Percentiles rank a stretch among this genome's conserved stretches.
These are phyloP conservation scores for Raffaelea ambrosiae DNA, from an alignment of 2,329 filamentous ascomycete species.

Conservation along the genomic window DNA sequence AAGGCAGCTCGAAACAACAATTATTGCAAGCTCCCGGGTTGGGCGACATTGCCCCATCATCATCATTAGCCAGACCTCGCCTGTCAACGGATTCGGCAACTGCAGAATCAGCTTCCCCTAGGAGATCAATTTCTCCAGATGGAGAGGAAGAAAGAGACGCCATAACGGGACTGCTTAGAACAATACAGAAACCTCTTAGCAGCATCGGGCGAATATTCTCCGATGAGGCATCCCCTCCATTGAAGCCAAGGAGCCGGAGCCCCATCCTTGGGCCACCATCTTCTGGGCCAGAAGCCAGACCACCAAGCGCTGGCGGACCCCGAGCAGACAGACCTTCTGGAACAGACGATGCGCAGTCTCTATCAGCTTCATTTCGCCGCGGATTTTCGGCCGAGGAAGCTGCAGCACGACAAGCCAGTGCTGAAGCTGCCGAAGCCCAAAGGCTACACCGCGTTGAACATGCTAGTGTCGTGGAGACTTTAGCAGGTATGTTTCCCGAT, in stretches of 20 bases:
- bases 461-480: slow-evolving; percentile 81
- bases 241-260: slow-evolving; percentile 24
- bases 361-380: slow-evolving; percentile 21
- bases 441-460: slow-evolving; percentile 79
- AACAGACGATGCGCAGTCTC: too few relatives aligned
- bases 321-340: too few relatives aligned
- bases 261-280: slow-evolving; percentile 24
- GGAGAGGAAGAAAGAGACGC: slow-evolving; percentile 66
- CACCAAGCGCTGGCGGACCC: too few relatives aligned
- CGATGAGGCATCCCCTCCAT: slow-evolving; percentile 42
- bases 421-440: slow-evolving; percentile 80
- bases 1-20: slow-evolving; percentile 22
- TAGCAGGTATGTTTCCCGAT: slow-evolving; percentile 94
- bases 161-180: slow-evolving; percentile 76
- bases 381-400: slow-evolving; percentile 71
- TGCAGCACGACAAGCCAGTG: slow-evolving; percentile 81
- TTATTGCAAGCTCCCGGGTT: slow-evolving; percentile 20
- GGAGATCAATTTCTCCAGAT: slow-evolving; percentile 22
- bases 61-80: slow-evolving; percentile 14
- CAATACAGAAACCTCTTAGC: slow-evolving; percentile 82
- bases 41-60: slow-evolving; percentile 28
- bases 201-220: slow-evolving; percentile 95
- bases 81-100: slow-evolving; percentile 33
- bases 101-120: slow-evolving; percentile 29
- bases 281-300: slow-evolving; percentile 14